Evolutionary conservation across 371 early-diverging fungal species (phyloP).

Genomic region (Apophysomyces sp.): DNA sequence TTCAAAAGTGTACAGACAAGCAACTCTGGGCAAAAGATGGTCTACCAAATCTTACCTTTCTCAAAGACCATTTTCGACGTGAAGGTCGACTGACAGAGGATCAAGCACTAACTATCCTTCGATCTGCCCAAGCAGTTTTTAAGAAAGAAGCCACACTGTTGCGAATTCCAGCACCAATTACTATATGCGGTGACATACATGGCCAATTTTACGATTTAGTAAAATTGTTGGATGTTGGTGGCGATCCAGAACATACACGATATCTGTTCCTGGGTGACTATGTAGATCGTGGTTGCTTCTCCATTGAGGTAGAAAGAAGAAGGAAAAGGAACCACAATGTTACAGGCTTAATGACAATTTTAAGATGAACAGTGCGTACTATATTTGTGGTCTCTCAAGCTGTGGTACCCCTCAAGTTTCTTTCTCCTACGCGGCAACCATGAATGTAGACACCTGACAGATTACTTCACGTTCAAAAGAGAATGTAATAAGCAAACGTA

Average conservation of each 20-base stretch:
- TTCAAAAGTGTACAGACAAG: constrained; percentile 47
- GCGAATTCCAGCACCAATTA: constrained; percentile 87
- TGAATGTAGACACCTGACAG: constrained; percentile 97
- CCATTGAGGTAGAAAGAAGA: constrained; percentile 64
- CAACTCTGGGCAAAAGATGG: constrained; percentile 60
- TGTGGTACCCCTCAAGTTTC: constrained; percentile 89
- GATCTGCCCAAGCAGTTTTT: constrained; percentile 43
- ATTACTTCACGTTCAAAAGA: constrained; percentile 96
- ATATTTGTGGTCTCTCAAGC: constrained; percentile 88
- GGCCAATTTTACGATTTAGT: constrained; percentile 98
- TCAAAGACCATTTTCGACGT: constrained; percentile 81
- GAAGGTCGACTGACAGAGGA: constrained; percentile 89
- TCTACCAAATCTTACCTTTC: constrained; percentile 75
- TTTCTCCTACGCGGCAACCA: constrained; percentile 98
- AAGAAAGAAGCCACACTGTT: constrained; percentile 80
- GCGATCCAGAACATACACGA: constrained; percentile 81
- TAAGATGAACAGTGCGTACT: constrained; percentile 73
- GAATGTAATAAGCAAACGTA: constrained; percentile 78
- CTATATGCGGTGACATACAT: constrained; percentile 97
- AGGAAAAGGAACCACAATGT: neutral
- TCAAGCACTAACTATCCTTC: constrained; percentile 79
- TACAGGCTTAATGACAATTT: neutral
- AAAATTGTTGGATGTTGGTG: constrained; percentile 96
- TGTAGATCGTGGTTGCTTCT: constrained; percentile 95
- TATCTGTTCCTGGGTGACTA: constrained; percentile 97